These are phyloP conservation scores for Ascomycota sp. DNA, from an alignment of 2,329 filamentous ascomycete genomes.

Conservation along the genomic window DNA sequence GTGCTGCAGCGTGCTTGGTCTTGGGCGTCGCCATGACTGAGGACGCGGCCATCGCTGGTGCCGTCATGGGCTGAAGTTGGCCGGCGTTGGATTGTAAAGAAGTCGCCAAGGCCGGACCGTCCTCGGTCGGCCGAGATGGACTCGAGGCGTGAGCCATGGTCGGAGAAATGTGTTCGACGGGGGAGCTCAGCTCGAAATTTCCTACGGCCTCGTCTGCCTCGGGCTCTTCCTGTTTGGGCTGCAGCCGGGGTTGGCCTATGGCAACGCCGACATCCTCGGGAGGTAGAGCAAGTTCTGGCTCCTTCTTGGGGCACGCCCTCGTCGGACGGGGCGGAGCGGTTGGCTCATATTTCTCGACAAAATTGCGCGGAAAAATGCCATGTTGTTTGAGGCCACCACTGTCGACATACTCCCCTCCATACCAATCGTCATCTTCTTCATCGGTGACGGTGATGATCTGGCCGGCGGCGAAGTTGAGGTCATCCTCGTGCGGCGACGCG, in stretches of 20 bases:
- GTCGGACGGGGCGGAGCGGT: slow-evolving; percentile 70
- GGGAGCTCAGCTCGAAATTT: slow-evolving; percentile 13
- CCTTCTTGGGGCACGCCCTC: slow-evolving; percentile 50
- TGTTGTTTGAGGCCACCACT: slow-evolving; percentile 52
- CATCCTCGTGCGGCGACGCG: slow-evolving; percentile 78
- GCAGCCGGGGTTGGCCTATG: too few relatives aligned
- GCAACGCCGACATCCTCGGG: slow-evolving; percentile 13
- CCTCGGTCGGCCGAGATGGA: slow-evolving; percentile 11
- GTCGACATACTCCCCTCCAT: slow-evolving; percentile 70
- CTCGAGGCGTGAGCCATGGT: too few relatives aligned
- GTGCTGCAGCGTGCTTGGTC: slow-evolving; percentile 32
- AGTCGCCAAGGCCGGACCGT: slow-evolving; percentile 5
- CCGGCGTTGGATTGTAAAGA: too few relatives aligned
- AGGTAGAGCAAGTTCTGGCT: slow-evolving; percentile 14
- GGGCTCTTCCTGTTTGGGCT: slow-evolving; percentile 12
- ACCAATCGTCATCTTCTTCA: slow-evolving; percentile 87
- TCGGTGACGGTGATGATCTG: slow-evolving; percentile 90
- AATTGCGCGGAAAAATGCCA: slow-evolving; percentile 89
- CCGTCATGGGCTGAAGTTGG: too few relatives aligned
- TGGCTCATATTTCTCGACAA: slow-evolving; percentile 91
- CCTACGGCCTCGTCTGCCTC: slow-evolving; percentile 11
- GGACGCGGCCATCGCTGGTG: slow-evolving; percentile 12
- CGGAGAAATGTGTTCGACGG: slow-evolving; percentile 14
- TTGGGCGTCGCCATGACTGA: slow-evolving; percentile 10
- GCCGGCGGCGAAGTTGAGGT: slow-evolving; percentile 66